Conservation (phyloP, 495 filamentous ascomycete genomes). For the Mytilinidion resinicola region DNA sequence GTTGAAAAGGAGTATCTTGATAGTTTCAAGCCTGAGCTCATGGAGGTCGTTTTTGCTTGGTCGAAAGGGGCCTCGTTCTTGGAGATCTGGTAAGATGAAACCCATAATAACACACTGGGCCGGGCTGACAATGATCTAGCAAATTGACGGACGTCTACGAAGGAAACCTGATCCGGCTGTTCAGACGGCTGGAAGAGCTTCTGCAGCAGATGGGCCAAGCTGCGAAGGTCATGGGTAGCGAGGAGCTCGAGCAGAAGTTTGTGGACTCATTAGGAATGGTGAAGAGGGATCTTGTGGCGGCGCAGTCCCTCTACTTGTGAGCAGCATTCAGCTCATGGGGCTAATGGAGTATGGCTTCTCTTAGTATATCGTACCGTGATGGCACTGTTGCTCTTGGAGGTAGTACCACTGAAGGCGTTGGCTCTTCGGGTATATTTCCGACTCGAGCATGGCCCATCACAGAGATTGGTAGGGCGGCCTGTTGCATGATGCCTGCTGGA, state of each 20-base stretch:
- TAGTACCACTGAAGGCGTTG: too few relatives aligned
- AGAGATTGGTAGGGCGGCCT: too few relatives aligned
- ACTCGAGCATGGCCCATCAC: too few relatives aligned
- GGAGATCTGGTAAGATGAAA: conserved; percentile 77
- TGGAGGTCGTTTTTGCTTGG: conserved; percentile 95
- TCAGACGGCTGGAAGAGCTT: conserved; percentile 90
- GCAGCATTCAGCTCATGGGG: not conserved
- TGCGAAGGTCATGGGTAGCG: conserved; percentile 93
- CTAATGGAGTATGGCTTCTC: not conserved
- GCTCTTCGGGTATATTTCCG: too few relatives aligned
- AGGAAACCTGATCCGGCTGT: conserved; percentile 89
- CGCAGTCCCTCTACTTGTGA: conserved; percentile 84
- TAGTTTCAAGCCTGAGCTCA: conserved; percentile 83
- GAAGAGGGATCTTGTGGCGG: conserved; percentile 84
- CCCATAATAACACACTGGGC: not conserved
- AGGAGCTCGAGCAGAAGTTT: conserved; percentile 86
- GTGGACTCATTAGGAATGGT: conserved; percentile 77
- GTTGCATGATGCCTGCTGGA: too few relatives aligned
- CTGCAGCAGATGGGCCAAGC: conserved; percentile 97
- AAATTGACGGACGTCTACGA: conserved; percentile 99
- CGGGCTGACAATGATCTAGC: conserved; percentile 42
- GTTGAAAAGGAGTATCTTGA: conserved; percentile 89
- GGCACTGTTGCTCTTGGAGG: too few relatives aligned
- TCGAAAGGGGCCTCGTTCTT: conserved; percentile 85
- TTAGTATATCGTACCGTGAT: not conserved